Base-by-base conservation (phyloP, 1,284 basidiomycete species). In the Grifola frondosa region DNA sequence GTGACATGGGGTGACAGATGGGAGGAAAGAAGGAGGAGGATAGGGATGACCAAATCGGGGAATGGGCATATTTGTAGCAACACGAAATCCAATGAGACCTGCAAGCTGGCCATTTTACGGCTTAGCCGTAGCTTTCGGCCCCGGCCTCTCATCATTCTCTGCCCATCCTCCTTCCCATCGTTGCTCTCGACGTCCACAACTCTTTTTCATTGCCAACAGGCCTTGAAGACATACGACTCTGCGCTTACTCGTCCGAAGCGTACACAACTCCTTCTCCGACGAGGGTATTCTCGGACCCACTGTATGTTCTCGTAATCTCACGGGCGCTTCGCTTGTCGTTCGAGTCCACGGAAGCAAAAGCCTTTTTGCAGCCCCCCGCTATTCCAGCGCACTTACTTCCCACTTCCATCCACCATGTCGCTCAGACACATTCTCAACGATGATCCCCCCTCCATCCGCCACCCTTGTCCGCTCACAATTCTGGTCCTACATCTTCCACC, bases 341-440 rank as follows among this genome's bases (percentile, higher is more conserved):
- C 51, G 44, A 53, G 41, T 50, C 45, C 51, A 49, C 51, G 45
- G 51, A 50, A 53, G 45, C 43, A 47, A 43, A 42, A 44, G 49
- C 48, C 50, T 56, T 48, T 50, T 53, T 53, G 41, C 34, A 44
- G 36, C 47, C 34, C 41, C 44, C 37, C 48, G 42, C 45, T 44
- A 44, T 44, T 17, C 37, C 25, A 24, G 50, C 55, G 42, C 36
- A 44, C 48, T 50, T 42, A 40, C 36, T 44, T 44, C 43, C 44
- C 45, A 25, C 37, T 45, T 46, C 41, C 42, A 44, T 31, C 46
- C 35, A 54, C 50, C 46, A 88, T 88, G 84, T 88, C 85, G 40
- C 77, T 88, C 61, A 80, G 77, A 56, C 74, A 77, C 52, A 88
- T 88, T 49, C 79, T 88, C 66, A 88, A 88, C 66, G 78, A 84